phyloP scores from a whole-genome alignment of 805 yeast genomes.

The Lipomyces sp. region DNA sequence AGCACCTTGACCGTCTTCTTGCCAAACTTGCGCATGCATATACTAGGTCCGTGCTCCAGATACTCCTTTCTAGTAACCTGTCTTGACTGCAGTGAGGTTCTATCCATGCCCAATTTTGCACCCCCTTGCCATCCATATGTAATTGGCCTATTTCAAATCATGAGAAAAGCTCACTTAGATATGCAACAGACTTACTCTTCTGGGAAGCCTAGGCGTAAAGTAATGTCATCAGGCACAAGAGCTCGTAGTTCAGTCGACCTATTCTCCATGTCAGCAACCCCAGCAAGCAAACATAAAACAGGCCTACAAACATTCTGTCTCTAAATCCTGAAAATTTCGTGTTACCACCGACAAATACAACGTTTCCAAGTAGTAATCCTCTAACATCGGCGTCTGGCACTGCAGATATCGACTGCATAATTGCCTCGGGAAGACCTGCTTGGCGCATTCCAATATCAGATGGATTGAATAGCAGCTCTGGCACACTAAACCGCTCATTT shows the following conservation, averaged over 20 bases:
- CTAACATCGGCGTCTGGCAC: constrained; percentile 65
- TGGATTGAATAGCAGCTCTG: constrained; percentile 88
- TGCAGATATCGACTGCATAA: constrained; percentile 67
- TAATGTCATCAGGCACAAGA: constrained; percentile 45
- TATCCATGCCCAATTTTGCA: constrained; percentile 49
- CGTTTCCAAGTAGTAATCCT: constrained; percentile 79
- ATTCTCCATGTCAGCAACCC: not conserved
- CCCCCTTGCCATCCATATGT: constrained; percentile 67
- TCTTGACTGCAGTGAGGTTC: constrained; percentile 52
- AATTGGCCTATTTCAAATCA: constrained; percentile 43
- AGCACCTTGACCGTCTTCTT: not conserved
- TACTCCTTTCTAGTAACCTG: constrained; percentile 79
- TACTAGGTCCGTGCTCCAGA: constrained; percentile 70
- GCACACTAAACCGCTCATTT: constrained; percentile 87
- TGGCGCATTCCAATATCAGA: constrained; percentile 75
- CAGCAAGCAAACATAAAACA: not conserved
- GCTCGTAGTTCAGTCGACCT: constrained; percentile 43
- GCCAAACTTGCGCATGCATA: constrained; percentile 26
- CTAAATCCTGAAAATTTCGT: constrained; percentile 70
- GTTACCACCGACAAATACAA: constrained; percentile 83
- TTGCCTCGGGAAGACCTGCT: constrained; percentile 74
- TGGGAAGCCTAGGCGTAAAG: constrained; percentile 43
- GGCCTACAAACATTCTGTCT: constrained; percentile 52
- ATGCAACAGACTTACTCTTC: constrained; percentile 37
- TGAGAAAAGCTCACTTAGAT: not conserved